phyloP scores from a whole-genome alignment of 2,329 filamentous ascomycete species.

The Fusarium compactum region DNA sequence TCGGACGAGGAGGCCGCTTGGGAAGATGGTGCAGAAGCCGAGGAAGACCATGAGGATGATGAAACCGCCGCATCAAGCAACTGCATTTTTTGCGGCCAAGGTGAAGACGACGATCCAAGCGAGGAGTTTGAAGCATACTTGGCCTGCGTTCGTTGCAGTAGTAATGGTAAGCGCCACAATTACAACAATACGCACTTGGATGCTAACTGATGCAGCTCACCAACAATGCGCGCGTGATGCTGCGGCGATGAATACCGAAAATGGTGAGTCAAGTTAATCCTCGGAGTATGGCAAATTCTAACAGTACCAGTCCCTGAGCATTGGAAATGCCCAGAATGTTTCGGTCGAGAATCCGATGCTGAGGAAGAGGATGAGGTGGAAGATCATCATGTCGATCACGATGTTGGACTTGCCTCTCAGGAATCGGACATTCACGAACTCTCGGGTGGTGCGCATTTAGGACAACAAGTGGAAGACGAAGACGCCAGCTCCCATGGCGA shows the following conservation, averaged over 20 bases:
- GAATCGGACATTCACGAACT: constrained; percentile 43
- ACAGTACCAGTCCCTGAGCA: constrained; percentile 54
- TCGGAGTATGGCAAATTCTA: constrained; percentile 5
- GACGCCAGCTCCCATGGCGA: constrained; percentile 27
- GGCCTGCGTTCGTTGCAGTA: constrained; percentile 80
- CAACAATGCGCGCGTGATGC: constrained; percentile 86
- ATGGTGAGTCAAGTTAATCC: constrained; percentile 44
- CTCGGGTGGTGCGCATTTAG: constrained; percentile 16
- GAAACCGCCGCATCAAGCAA: constrained; percentile 60
- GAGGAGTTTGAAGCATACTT: constrained; percentile 86
- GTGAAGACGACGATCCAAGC: constrained; percentile 84
- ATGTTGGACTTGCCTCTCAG: constrained; percentile 43
- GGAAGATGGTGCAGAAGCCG: constrained; percentile 69
- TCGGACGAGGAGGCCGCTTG: constrained; percentile 59
- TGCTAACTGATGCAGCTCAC: constrained; percentile 76
- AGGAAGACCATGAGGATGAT: constrained; percentile 65
- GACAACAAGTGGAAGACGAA: constrained; percentile 23
- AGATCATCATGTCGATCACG: constrained; percentile 41
- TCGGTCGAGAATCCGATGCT: constrained; percentile 49
- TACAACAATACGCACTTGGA: constrained; percentile 31
- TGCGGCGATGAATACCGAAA: constrained; percentile 53
- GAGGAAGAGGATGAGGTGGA: constrained; percentile 50
- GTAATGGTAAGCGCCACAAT: constrained; percentile 75
- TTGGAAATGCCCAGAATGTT: constrained; percentile 67
- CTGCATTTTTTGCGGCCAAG: constrained; percentile 82